Evolutionary conservation across 805 yeast genomes (phyloP).

Genomic region (Diddensiella transvaalensis): DNA sequence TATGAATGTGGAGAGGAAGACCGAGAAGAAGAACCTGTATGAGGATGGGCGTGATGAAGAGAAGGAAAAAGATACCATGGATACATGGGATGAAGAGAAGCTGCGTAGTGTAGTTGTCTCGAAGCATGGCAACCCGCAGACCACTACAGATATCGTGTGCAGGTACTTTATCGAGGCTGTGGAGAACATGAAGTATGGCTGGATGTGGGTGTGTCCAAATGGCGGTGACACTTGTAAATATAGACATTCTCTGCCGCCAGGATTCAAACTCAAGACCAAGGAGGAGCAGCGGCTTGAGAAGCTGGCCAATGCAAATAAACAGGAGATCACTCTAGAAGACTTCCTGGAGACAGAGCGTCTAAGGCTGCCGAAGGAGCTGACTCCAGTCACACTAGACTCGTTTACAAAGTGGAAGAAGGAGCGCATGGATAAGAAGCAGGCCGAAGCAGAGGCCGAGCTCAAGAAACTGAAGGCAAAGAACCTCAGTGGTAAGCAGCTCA

Average conservation of each 20-base stretch:
- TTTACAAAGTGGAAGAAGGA: slow-evolving; percentile 80
- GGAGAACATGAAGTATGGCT: slow-evolving; percentile 95
- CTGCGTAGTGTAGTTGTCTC: slow-evolving; percentile 79
- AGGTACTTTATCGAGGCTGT: slow-evolving; percentile 94
- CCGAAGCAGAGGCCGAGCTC: slow-evolving; percentile 40
- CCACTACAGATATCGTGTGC: slow-evolving; percentile 94
- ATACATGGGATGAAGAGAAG: slow-evolving; percentile 95
- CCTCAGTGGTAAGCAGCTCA: slow-evolving; percentile 36
- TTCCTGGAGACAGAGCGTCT: slow-evolving; percentile 92
- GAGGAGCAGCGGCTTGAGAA: slow-evolving; percentile 90
- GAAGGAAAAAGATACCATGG: slow-evolving; percentile 86
- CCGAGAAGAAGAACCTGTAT: slow-evolving; percentile 86
- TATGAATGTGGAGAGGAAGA: slow-evolving; percentile 77
- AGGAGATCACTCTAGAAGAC: slow-evolving; percentile 91
- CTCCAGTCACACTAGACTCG: slow-evolving; percentile 81
- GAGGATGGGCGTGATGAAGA: slow-evolving; percentile 71
- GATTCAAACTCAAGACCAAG: slow-evolving; percentile 93
- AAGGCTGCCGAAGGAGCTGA: slow-evolving; percentile 64
- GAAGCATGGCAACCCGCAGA: slow-evolving; percentile 90
- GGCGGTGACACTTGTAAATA: slow-evolving; percentile 92
- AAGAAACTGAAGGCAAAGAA: slow-evolving; percentile 35
- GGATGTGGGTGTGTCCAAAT: slow-evolving; percentile 98
- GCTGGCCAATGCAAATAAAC: slow-evolving; percentile 76
- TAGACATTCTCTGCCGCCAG: slow-evolving; percentile 93
- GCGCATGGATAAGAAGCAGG: slow-evolving; percentile 42